phyloP scores from a whole-genome alignment of 495 filamentous ascomycete genomes.

The Echria macrotheca region DNA sequence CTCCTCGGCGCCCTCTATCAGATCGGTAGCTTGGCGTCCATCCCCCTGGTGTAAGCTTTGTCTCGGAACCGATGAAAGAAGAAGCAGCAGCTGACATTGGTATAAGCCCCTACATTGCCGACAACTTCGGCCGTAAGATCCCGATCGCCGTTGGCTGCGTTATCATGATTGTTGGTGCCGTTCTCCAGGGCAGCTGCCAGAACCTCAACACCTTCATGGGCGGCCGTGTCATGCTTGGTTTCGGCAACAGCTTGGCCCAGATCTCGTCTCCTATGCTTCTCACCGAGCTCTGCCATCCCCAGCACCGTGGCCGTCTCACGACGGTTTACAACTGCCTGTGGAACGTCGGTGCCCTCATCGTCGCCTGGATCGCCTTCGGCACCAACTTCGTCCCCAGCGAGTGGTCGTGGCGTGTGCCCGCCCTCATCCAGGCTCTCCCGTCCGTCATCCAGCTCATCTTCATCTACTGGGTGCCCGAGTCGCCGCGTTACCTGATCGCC shows the following conservation, averaged over 20 bases:
- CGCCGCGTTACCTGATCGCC: conserved; percentile 58
- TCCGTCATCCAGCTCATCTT: conserved; percentile 48
- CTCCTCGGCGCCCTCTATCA: conserved; percentile 65
- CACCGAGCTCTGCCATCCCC: conserved; percentile 60
- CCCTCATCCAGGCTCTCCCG: conserved; percentile 50
- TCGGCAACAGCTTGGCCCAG: conserved; percentile 55
- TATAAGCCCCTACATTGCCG: conserved; percentile 52
- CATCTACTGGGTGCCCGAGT: conserved; percentile 53
- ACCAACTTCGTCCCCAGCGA: conserved; percentile 45
- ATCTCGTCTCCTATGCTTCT: conserved; percentile 59
- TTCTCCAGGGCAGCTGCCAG: conserved; percentile 48
- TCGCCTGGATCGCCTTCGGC: conserved; percentile 48
- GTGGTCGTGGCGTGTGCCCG: conserved; percentile 51
- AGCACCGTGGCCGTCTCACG: conserved; percentile 61
- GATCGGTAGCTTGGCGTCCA: conserved; percentile 58
- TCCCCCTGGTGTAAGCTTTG: conserved; percentile 55
- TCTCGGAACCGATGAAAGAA: not conserved
- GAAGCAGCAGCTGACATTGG: conserved; percentile 16
- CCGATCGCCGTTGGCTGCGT: conserved; percentile 57
- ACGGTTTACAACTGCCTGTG: conserved; percentile 63
- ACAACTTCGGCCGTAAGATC: conserved; percentile 55
- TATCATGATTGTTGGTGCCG: conserved; percentile 59
- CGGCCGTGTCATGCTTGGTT: conserved; percentile 49
- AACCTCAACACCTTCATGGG: conserved; percentile 43
- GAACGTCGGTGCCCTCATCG: conserved; percentile 53